Conservation (phyloP, 1,139 yeast genomes). For the Pichia sp. region DNA sequence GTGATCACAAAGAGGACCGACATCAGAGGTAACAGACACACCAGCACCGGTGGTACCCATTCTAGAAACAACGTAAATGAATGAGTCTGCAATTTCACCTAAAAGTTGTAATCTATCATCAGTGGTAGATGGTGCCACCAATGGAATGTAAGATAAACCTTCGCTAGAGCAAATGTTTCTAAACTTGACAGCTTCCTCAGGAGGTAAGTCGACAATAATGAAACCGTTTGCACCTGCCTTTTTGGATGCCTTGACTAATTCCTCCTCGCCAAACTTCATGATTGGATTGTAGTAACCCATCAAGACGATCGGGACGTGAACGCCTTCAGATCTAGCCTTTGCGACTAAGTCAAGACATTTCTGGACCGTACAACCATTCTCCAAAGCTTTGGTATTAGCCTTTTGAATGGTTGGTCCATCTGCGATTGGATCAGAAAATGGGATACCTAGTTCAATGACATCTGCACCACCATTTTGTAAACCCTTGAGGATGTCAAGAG, state of each 20-base stretch:
- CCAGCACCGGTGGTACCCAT: slow-evolving; percentile 98
- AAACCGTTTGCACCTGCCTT: slow-evolving; percentile 93
- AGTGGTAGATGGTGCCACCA: slow-evolving; percentile 95
- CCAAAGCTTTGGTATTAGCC: slow-evolving; percentile 72
- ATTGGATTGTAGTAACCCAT: slow-evolving; percentile 99
- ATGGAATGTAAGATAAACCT: slow-evolving; percentile 80
- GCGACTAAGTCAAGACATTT: slow-evolving; percentile 63
- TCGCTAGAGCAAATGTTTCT: slow-evolving; percentile 61
- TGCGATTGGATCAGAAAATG: slow-evolving; percentile 98
- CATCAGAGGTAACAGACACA: slow-evolving; percentile 53
- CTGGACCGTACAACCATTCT: slow-evolving; percentile 70
- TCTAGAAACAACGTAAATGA: slow-evolving; percentile 90
- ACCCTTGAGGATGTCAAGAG: slow-evolving; percentile 77
- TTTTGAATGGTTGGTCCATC: slow-evolving; percentile 96
- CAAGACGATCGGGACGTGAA: slow-evolving; percentile 77
- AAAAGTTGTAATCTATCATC: slow-evolving; percentile 76
- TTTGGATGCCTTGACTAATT: slow-evolving; percentile 67
- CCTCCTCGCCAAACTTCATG: slow-evolving; percentile 80
- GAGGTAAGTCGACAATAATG: slow-evolving; percentile 92
- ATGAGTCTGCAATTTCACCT: slow-evolving; percentile 85
- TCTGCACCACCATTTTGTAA: slow-evolving; percentile 96
- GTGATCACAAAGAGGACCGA: slow-evolving; percentile 62
- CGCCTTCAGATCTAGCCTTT: slow-evolving; percentile 74
- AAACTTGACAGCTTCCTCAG: slow-evolving; percentile 90
- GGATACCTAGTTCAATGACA: slow-evolving; percentile 89